Base-by-base conservation (phyloP, 495 filamentous ascomycete species). In the Copromyces sp. region DNA sequence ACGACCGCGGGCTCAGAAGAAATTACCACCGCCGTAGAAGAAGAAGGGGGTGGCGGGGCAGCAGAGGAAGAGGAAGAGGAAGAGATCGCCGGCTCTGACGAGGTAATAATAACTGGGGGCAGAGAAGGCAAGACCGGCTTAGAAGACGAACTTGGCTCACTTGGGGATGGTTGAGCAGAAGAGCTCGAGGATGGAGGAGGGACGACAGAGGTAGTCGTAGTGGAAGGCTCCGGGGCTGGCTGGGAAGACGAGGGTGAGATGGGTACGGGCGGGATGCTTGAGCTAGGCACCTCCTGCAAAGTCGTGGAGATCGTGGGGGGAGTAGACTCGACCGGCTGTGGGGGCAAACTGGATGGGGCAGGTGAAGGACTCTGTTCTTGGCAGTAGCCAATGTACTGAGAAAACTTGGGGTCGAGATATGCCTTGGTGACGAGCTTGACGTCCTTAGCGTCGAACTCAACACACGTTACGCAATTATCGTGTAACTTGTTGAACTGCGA, bases 391-490 rank as follows among this genome's bases (percentile, higher is more conserved):
- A 81, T 1, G 47, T 71, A 85, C 70, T 83, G 80, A 0, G 12
- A 1, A 17, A 81, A 80, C 9, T 69, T 65, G 16, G 73, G 72
- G 0, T 71, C 42, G 0, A 81, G 35, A 44, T 81, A 83, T 17
- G 39, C 42, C 73, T 76, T 79, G 70, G 65, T 73, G 2, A 39
- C 59, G 1, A 72, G 69, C 1, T 72, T 8, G 71, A 74, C 71
- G 39, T 81, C 69, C n/a, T 24, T 47, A 1, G 39, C 68, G n/a
- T 78, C 70, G 0, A 35, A 40, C 0, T 9, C 59, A 59, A 82
- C 76, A 72, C 86, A 88, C 0, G 4, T 40, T 3, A 82, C 69
- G 80, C 90, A 91, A 9, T 47, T 59, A 0, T 69, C 45, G 37
- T 80, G 72, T 40, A 80, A 76, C 3, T 44, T 61, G 20, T 72